Percentiles rank a stretch among this genome's conserved stretches.
Evolutionary conservation across 1,284 basidiomycete genomes (phyloP).

Genomic region (Apiotrichum gracile): DNA sequence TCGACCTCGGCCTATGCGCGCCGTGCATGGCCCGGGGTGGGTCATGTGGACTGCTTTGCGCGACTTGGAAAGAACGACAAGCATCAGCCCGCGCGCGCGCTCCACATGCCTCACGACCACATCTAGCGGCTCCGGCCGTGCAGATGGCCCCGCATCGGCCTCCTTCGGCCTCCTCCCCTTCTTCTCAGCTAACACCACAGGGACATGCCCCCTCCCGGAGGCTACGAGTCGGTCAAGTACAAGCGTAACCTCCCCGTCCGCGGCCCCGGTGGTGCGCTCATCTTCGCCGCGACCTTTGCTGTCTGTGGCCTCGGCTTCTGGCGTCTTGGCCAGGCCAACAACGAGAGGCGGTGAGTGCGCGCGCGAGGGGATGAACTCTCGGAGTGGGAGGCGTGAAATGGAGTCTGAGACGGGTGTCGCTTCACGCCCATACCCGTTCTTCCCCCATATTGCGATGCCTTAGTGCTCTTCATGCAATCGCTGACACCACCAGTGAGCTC

Average conservation of each 20-base stretch:
- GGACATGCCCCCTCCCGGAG: constrained; percentile 91
- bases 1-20: no score
- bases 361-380: background rate
- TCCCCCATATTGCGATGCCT: background rate
- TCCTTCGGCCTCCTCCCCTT: background rate
- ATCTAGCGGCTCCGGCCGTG: no score
- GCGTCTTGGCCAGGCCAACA: constrained; percentile 78
- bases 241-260: constrained; percentile 91
- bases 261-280: constrained; percentile 79
- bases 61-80: no score
- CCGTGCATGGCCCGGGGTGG: no score
- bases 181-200: constrained; percentile 50
- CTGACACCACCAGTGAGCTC: constrained; percentile 67
- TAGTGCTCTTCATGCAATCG: background rate
- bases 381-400: no score
- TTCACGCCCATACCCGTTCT: background rate
- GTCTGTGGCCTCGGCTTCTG: constrained; percentile 92
- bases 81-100: no score
- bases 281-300: constrained; percentile 76
- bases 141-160: no score
- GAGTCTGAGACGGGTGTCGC: no score
- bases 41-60: no score
- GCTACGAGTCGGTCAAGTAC: constrained; percentile 90
- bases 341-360: constrained; percentile 77
- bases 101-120: no score